Evolutionary conservation across 257 asterid species (phyloP).

Genomic region (Solanum sejunctum): DNA sequence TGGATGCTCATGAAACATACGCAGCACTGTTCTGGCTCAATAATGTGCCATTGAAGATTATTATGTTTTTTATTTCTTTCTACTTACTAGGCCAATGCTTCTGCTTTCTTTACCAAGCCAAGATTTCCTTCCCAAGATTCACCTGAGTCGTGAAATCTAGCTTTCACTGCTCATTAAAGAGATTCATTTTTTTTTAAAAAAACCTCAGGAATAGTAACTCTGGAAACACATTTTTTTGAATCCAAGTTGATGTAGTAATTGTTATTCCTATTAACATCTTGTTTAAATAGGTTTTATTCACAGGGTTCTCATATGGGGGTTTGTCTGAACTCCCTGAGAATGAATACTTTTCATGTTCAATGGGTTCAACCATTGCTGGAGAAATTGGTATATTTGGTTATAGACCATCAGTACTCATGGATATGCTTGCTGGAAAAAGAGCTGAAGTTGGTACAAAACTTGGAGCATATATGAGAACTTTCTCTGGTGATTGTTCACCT

Average conservation of each 20-base stretch:
- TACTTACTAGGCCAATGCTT: not conserved
- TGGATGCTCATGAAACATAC: not conserved
- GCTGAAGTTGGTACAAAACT: conserved; percentile 87
- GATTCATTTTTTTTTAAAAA: not conserved
- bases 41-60: not conserved
- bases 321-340: conserved; percentile 81
- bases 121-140: not conserved
- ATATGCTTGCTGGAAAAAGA: conserved; percentile 97
- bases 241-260: conserved; percentile 11
- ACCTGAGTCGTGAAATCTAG: not conserved
- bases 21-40: not conserved
- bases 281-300: conserved; percentile 76
- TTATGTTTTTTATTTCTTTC: not conserved
- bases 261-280: conserved; percentile 25
- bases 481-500: conserved; percentile 95
- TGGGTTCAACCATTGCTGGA: conserved; percentile 97
- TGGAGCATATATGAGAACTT: conserved; percentile 93
- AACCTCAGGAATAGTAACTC: not conserved
- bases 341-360: conserved; percentile 85
- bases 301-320: conserved; percentile 92
- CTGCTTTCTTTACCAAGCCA: not conserved
- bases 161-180: not conserved
- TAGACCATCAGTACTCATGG: conserved; percentile 81
- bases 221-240: not conserved
- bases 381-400: conserved; percentile 95